A percentile compares a stretch with the other conserved stretches of the same genome.
Conservation (phyloP, 2,329 filamentous ascomycete genomes). For the Mycosphaerelloides madeirae region DNA sequence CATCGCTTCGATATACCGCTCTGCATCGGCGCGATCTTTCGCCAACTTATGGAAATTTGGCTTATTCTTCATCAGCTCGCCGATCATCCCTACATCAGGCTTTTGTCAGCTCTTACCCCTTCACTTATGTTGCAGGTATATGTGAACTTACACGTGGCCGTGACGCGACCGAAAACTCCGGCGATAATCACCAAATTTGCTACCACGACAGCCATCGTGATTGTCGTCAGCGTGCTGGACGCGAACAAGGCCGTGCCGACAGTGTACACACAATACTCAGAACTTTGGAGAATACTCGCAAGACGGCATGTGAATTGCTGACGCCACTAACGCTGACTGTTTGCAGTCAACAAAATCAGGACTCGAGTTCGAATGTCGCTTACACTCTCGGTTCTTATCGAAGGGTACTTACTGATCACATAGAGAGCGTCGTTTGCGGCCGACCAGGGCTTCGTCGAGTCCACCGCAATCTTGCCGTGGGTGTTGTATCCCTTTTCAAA, state of each 20-base stretch:
- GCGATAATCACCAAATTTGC: no score
- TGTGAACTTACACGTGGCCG: conserved; percentile 5
- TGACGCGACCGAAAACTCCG: conserved; percentile 5
- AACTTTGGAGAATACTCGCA: conserved; percentile 2
- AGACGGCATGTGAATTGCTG: neutral
- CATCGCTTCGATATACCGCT: conserved; percentile 6
- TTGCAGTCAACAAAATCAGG: no score
- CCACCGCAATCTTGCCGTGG: no score
- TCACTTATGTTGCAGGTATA: neutral
- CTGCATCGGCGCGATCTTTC: neutral
- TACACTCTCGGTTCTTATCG: no score
- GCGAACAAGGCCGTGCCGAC: conserved; percentile 6
- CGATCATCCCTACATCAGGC: neutral
- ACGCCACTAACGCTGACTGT: conserved; percentile 1
- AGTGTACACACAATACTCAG: conserved; percentile 1
- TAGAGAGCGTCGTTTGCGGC: conserved; percentile 2
- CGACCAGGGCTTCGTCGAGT: neutral
- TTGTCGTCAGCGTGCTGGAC: conserved; percentile 4
- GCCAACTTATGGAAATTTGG: conserved; percentile 2
- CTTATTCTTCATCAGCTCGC: neutral
- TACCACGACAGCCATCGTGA: neutral
- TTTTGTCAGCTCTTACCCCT: neutral
- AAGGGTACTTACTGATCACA: no score
- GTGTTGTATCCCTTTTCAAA: neutral
- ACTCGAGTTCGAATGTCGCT: no score